Conservation (phyloP, 306 rosid species). For the Abrus pulchellus region DNA sequence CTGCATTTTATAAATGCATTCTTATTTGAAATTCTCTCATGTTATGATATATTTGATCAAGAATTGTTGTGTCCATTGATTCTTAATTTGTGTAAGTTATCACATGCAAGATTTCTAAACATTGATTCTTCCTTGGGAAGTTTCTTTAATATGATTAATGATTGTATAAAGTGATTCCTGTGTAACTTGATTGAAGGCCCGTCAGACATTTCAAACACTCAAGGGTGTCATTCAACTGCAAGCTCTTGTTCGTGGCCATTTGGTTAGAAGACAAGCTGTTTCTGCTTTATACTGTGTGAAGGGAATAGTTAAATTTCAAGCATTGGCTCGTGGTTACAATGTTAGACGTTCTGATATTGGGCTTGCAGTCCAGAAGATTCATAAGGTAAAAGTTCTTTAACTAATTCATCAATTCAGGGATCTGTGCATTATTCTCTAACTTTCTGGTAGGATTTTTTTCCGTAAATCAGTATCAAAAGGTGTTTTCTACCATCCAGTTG, state of each 20-base stretch:
- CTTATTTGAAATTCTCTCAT: slow-evolving; percentile 29
- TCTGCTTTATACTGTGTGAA: slow-evolving; percentile 63
- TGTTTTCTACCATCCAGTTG: slow-evolving; percentile 27
- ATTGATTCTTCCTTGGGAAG: slow-evolving; percentile 19
- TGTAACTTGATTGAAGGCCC: slow-evolving; percentile 57
- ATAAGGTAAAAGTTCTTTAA: slow-evolving; percentile 51
- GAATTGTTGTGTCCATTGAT: slow-evolving; percentile 1
- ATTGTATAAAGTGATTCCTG: slow-evolving; percentile 16
- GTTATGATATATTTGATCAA: slow-evolving; percentile 17
- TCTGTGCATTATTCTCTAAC: slow-evolving; percentile 23
- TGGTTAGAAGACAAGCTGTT: slow-evolving; percentile 72
- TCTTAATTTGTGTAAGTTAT: slow-evolving; percentile 30
- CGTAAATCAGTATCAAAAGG: slow-evolving; percentile 11
- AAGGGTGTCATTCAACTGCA: slow-evolving; percentile 62
- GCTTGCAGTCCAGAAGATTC: slow-evolving; percentile 46
- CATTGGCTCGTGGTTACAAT: slow-evolving; percentile 59
- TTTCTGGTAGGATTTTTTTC: slow-evolving; percentile 27
- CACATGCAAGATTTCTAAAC: neutral
- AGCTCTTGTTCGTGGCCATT: slow-evolving; percentile 65
- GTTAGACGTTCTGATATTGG: slow-evolving; percentile 63
- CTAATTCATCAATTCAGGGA: slow-evolving; percentile 32
- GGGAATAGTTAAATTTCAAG: slow-evolving; percentile 65
- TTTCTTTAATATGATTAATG: slow-evolving; percentile 34
- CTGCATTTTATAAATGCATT: neutral
- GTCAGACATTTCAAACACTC: slow-evolving; percentile 49